Evolutionary conservation across 176 grass and related monocot genomes (phyloP), one percentile per base, ranked within the genome.

Genomic region (Carex myosuroides): DNA sequence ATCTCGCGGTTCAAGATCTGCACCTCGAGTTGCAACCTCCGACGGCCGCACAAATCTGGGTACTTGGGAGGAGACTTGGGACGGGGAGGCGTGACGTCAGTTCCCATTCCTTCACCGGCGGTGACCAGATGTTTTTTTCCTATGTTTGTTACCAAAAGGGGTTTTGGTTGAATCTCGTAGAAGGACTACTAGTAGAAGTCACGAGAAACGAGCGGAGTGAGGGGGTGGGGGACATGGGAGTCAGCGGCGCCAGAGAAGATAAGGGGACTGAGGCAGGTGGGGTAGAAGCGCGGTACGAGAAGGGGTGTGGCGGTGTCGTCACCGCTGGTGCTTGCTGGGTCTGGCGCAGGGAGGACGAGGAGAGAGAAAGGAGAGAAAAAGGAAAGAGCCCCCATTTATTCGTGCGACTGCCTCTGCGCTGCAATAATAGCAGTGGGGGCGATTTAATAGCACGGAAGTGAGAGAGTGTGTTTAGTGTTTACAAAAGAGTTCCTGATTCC

Each of bases 1-100:
- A 99, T 13, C 89, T 99, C 96, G 10, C 96, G 92, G 87, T 92
- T 89, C 54, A 99, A 88, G 85, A 99, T 95, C 80, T 95, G 96
- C 69, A 99, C 89, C 80, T 99, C 93, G 2, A 99, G 91, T 83
- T 95, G 96, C 84, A 99, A 64, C 57, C 92, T 88, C 44, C 95
- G 83, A 8, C 95, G 92, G 50, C 92, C 95, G 89, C 95, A 94
- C 79, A 91, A 81, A 86, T 97, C 95, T 32, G 95, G 92, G 92
- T 94, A 91, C 87, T 82, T 85, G 81, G 92, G 95, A 88, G 95
- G 95, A 65, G 94, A 97, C 90, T 82, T 85, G 37, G 94, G 92
- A 81, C 61, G 56, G 9, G 95, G 95, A 42, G 95, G 83, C 75
- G 83, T 88, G 50, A 88, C 69, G 79, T 78, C 86, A 60, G 79